Evolutionary conservation across 768 basidiomycete genomes (phyloP).

Genomic region (Dentipellis fragilis): DNA sequence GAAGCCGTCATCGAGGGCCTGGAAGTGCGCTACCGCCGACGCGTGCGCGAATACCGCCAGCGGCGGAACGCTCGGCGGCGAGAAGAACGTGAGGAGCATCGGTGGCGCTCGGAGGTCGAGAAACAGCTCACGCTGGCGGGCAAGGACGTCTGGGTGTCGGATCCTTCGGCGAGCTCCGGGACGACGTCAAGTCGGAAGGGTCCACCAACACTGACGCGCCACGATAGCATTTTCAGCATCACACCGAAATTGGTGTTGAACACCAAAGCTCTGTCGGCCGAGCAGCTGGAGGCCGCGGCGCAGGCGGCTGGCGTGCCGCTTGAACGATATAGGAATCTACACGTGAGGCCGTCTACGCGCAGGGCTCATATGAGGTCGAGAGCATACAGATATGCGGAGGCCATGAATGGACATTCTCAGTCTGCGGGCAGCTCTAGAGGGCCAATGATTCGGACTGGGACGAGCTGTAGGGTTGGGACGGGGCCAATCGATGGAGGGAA

Average conservation of each 20-base stretch:
- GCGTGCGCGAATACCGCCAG: conserved; percentile 35
- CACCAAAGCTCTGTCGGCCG: conserved; percentile 43
- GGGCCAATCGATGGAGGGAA: too few relatives aligned
- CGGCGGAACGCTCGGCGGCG: conserved; percentile 32
- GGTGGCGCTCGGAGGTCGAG: conserved; percentile 56
- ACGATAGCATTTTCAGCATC: conserved; percentile 21
- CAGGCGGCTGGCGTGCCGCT: conserved; percentile 60
- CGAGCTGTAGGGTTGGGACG: not conserved
- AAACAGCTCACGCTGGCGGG: conserved; percentile 46
- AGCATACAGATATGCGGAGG: not conserved
- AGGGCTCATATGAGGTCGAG: not conserved
- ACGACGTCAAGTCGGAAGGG: not conserved
- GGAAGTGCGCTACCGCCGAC: conserved; percentile 52
- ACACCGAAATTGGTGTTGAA: conserved; percentile 44
- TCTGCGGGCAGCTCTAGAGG: not conserved
- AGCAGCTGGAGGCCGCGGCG: conserved; percentile 50
- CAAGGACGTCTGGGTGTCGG: conserved; percentile 43
- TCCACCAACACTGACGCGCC: conserved; percentile 5
- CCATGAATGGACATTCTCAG: not conserved
- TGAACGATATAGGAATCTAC: conserved; percentile 26
- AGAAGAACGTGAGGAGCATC: conserved; percentile 34
- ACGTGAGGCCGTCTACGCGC: not conserved
- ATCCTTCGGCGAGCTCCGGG: conserved; percentile 1
- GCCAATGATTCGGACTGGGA: not conserved
- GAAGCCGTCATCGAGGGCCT: conserved; percentile 68